phyloP scores from a whole-genome alignment of 148 eudicot genomes.

The Hydrangea macrophylla region DNA sequence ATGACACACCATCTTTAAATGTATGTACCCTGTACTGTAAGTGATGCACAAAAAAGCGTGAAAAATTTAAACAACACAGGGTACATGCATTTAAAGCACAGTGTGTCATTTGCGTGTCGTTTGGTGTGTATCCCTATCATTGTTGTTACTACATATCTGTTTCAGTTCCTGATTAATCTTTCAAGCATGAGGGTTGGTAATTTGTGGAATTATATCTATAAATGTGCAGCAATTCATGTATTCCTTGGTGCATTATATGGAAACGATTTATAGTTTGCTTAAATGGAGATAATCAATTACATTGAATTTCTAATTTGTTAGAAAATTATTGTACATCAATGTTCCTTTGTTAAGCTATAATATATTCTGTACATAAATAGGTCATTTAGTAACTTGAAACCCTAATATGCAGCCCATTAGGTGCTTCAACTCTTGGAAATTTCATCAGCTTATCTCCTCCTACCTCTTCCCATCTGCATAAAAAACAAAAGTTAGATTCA shows the following conservation, averaged over 20 bases:
- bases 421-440: slow-evolving; percentile 95
- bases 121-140: no score
- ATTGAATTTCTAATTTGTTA: slow-evolving; percentile 16
- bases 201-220: no score
- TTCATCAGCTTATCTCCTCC: slow-evolving; percentile 83
- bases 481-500: background rate
- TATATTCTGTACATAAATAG: slow-evolving; percentile 19
- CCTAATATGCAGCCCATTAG: slow-evolving; percentile 76
- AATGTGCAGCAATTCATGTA: no score
- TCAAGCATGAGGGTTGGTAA: no score
- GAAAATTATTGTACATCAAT: slow-evolving; percentile 21
- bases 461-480: slow-evolving; percentile 82
- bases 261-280: background rate
- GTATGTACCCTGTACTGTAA: no score
- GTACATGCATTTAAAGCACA: no score
- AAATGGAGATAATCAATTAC: slow-evolving; percentile 13
- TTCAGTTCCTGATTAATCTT: no score
- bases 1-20: no score
- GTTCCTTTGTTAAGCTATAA: slow-evolving; percentile 7
- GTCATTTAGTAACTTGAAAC: slow-evolving; percentile 46
- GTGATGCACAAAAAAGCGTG: no score
- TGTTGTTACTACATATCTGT: no score
- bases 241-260: background rate
- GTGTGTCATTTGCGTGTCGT: no score
- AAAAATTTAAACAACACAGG: no score